phyloP scores from a whole-genome alignment of 768 basidiomycete genomes.

The Suillus alpinus region DNA sequence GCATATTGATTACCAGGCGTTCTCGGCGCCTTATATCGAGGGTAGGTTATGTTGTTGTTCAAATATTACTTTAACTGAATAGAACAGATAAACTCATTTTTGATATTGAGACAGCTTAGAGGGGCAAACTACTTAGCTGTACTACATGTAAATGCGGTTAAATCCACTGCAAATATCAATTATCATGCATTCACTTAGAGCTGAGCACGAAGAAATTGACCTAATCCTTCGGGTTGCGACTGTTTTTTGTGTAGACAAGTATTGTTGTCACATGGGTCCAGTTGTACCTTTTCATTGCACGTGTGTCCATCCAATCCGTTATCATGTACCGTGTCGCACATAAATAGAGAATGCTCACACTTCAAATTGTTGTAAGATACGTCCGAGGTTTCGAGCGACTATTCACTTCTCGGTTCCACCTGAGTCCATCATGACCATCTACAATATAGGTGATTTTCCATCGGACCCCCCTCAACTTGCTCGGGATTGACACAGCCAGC shows the following conservation, averaged over 20 bases:
- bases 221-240: background rate
- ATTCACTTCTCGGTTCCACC: background rate
- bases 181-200: background rate
- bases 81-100: conserved; percentile 20
- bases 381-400: background rate
- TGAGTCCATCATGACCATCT: background rate
- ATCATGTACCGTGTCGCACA: background rate
- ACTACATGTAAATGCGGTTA: conserved; percentile 7
- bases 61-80: background rate
- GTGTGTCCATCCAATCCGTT: background rate
- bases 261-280: background rate
- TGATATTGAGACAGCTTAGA: conserved; percentile 16
- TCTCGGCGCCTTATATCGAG: conserved; percentile 13
- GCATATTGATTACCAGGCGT: conserved; percentile 11
- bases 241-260: background rate
- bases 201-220: background rate
- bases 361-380: background rate
- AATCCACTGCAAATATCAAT: background rate
- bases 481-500: conserved; percentile 6
- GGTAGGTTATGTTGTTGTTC: conserved; percentile 7
- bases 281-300: no score
- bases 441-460: background rate
- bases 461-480: background rate
- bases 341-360: background rate
- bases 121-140: no score